phyloP scores from a whole-genome alignment of 2,329 filamentous ascomycete genomes.

The Nannizziopsis barbatae region DNA sequence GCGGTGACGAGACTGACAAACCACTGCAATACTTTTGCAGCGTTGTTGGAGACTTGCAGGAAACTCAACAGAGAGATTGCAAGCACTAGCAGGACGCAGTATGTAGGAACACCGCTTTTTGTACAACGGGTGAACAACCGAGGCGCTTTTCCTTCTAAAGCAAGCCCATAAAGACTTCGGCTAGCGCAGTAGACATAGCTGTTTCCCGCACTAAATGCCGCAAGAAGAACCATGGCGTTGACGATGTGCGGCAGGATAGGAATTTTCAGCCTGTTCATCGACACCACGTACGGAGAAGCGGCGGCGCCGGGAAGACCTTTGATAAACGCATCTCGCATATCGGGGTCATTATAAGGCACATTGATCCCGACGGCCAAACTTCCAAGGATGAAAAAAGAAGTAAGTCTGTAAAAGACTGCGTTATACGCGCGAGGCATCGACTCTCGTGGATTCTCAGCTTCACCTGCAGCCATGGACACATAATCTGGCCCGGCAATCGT shows the following conservation, averaged over 20 bases:
- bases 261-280: constrained; percentile 57
- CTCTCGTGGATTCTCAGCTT: constrained; percentile 57
- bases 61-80: constrained; percentile 61
- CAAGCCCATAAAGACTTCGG: constrained; percentile 56
- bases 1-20: constrained; percentile 36
- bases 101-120: constrained; percentile 58
- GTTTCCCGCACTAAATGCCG: constrained; percentile 58
- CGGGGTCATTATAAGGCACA: constrained; percentile 56
- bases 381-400: constrained; percentile 64
- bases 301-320: constrained; percentile 54
- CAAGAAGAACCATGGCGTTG: constrained; percentile 59
- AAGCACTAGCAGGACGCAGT: constrained; percentile 57
- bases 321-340: constrained; percentile 50
- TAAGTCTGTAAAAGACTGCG: constrained; percentile 66
- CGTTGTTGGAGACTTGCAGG: constrained; percentile 55
- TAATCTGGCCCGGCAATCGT: constrained; percentile 58
- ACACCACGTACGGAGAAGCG: constrained; percentile 56
- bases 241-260: constrained; percentile 56
- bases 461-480: constrained; percentile 54
- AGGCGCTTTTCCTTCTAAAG: constrained; percentile 58
- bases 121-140: constrained; percentile 55
- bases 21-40: constrained; percentile 54
- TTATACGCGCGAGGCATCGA: constrained; percentile 66
- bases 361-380: constrained; percentile 61
- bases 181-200: constrained; percentile 58